A percentile compares a stretch with the other conserved stretches of the same genome.
phyloP scores from a whole-genome alignment of 345 rosid genomes.

The Cardamine resedifolia region DNA sequence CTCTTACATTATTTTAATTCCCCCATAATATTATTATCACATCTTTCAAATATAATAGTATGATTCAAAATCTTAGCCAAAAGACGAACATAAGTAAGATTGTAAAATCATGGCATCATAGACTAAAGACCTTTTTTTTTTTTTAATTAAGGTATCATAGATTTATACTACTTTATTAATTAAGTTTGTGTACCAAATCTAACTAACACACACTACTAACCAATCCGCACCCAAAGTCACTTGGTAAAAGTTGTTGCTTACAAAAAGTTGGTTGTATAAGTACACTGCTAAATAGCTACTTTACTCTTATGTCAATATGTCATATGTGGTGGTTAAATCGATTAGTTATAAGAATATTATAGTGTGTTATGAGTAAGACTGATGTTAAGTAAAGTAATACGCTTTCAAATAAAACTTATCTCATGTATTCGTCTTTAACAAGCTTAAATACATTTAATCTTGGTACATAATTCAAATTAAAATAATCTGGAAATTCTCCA shows the following conservation, averaged over 20 bases:
- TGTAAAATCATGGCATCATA: slow-evolving; percentile 20
- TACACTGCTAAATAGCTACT: not conserved
- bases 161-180: slow-evolving; percentile 20
- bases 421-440: no score
- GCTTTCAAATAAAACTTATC: no score
- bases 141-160: slow-evolving; percentile 22
- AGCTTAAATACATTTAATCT: no score
- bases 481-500: no score
- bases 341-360: not conserved
- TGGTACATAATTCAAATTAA: no score
- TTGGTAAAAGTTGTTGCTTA: slow-evolving; percentile 10
- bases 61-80: not conserved
- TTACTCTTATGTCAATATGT: not conserved
- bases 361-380: not conserved
- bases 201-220: slow-evolving; percentile 36
- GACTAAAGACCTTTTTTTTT: not conserved
- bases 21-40: not conserved
- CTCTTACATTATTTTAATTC: slow-evolving; percentile 11
- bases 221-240: not conserved
- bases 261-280: not conserved
- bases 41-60: not conserved
- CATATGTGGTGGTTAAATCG: not conserved
- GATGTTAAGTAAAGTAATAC: not conserved
- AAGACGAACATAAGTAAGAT: slow-evolving; percentile 9
- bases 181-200: slow-evolving; percentile 13